These are phyloP conservation scores for Chrysosporium keratinophilum DNA, from an alignment of 2,329 filamentous ascomycete genomes.

Conservation along the genomic window DNA sequence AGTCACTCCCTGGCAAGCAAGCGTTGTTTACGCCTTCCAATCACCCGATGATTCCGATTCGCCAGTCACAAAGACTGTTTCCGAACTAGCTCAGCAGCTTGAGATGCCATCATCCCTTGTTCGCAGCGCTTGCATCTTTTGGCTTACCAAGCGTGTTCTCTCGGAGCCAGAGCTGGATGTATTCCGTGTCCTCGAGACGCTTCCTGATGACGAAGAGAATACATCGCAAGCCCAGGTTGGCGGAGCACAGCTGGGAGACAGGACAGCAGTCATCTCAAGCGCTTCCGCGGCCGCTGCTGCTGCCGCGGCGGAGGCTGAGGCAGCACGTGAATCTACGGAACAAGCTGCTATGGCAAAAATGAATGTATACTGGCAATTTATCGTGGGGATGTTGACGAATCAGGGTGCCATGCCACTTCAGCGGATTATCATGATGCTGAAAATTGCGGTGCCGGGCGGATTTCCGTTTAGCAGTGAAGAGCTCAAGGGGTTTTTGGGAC, in stretches of 20 bases:
- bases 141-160: constrained; percentile 50
- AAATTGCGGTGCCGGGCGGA: constrained; percentile 77
- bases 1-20: constrained; percentile 76
- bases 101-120: constrained; percentile 48
- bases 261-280: neutral
- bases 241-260: constrained; percentile 1
- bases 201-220: constrained; percentile 29
- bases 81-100: constrained; percentile 40
- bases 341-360: constrained; percentile 57
- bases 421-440: constrained; percentile 88
- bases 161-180: constrained; percentile 38
- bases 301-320: constrained; percentile 33
- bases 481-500: constrained; percentile 64
- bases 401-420: constrained; percentile 70
- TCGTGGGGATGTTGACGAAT: constrained; percentile 91
- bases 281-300: constrained; percentile 24
- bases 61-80: constrained; percentile 31
- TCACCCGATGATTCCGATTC: constrained; percentile 23
- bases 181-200: constrained; percentile 48
- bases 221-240: neutral
- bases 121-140: constrained; percentile 51
- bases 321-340: constrained; percentile 38
- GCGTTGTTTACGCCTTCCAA: constrained; percentile 76
- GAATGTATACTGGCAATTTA: constrained; percentile 79
- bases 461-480: constrained; percentile 88